A percentile compares a stretch with the other conserved stretches of the same genome.
Evolutionary conservation across 305 asterid genomes (phyloP).

Genomic region (Fraxinus nigra): DNA sequence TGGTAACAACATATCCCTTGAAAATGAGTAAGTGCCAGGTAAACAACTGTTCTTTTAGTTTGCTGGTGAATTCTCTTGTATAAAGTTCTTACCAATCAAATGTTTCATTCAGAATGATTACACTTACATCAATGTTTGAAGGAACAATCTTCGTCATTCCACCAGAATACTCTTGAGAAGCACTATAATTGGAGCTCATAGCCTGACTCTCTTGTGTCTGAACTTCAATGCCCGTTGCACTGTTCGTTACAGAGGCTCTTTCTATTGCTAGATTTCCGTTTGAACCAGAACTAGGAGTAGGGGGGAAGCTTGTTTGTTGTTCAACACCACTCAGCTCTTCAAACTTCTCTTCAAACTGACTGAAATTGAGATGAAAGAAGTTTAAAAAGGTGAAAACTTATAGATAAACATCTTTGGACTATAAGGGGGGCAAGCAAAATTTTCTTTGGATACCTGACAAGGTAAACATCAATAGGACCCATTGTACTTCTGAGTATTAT

Average conservation of each 20-base stretch:
- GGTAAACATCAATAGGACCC: slow-evolving; percentile 97
- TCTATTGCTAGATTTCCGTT: slow-evolving; percentile 49
- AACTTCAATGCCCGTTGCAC: slow-evolving; percentile 35
- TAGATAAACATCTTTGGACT: slow-evolving; percentile 18
- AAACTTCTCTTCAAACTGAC: slow-evolving; percentile 93
- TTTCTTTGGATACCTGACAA: slow-evolving; percentile 64
- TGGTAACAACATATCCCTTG: neutral
- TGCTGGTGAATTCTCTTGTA: neutral
- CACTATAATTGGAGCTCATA: slow-evolving; percentile 36
- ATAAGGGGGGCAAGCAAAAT: slow-evolving; percentile 8
- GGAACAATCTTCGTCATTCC: slow-evolving; percentile 85
- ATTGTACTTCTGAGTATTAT: slow-evolving; percentile 95
- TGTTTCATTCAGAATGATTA: neutral
- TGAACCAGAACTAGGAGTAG: slow-evolving; percentile 66
- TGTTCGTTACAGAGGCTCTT: slow-evolving; percentile 33
- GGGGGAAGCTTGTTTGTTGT: slow-evolving; percentile 45
- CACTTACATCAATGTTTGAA: slow-evolving; percentile 67
- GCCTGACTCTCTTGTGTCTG: slow-evolving; percentile 44
- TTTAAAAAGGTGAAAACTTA: slow-evolving; percentile 9
- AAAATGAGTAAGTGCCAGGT: neutral
- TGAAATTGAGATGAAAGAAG: slow-evolving; percentile 29
- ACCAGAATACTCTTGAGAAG: slow-evolving; percentile 57
- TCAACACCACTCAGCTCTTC: slow-evolving; percentile 73
- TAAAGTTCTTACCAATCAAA: neutral
- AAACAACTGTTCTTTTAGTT: neutral